phyloP scores from a whole-genome alignment of 1,284 basidiomycete genomes.

The Boletus sp. region DNA sequence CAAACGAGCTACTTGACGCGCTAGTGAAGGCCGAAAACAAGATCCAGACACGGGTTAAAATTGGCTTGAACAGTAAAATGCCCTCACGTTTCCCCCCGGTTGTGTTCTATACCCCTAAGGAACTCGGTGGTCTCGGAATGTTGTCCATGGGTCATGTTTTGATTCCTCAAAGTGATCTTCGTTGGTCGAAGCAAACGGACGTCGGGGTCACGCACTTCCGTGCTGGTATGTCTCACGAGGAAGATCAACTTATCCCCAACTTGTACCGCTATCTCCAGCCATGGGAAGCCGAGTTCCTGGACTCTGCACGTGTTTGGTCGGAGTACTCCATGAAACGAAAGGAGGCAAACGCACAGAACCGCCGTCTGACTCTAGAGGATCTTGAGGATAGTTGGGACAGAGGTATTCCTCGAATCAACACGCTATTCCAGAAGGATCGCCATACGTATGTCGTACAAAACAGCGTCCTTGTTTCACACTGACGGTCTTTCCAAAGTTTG shows the following conservation, averaged over 20 bases:
- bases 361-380: constrained; percentile 94
- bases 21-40: constrained; percentile 98
- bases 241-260: constrained; percentile 94
- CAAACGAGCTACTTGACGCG: constrained; percentile 90
- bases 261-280: constrained; percentile 97
- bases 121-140: constrained; percentile 97
- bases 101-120: constrained; percentile 96
- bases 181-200: constrained; percentile 98
- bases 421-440: constrained; percentile 96
- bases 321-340: constrained; percentile 99
- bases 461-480: constrained; percentile 43
- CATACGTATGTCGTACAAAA: constrained; percentile 66
- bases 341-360: constrained; percentile 97
- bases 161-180: constrained; percentile 94
- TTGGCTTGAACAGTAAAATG: constrained; percentile 98
- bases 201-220: constrained; percentile 96
- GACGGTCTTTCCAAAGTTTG: constrained; percentile 56
- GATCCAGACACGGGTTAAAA: constrained; percentile 99
- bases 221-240: constrained; percentile 94
- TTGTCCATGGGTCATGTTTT: constrained; percentile 99
- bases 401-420: constrained; percentile 97
- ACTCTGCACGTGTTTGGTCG: constrained; percentile 97
- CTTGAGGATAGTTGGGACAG: constrained; percentile 97
- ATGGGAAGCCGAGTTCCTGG: constrained; percentile 98
- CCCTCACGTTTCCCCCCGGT: constrained; percentile 97